Conservation (phyloP, 2,329 filamentous ascomycete genomes). For the Colletotrichum plurivorum region DNA sequence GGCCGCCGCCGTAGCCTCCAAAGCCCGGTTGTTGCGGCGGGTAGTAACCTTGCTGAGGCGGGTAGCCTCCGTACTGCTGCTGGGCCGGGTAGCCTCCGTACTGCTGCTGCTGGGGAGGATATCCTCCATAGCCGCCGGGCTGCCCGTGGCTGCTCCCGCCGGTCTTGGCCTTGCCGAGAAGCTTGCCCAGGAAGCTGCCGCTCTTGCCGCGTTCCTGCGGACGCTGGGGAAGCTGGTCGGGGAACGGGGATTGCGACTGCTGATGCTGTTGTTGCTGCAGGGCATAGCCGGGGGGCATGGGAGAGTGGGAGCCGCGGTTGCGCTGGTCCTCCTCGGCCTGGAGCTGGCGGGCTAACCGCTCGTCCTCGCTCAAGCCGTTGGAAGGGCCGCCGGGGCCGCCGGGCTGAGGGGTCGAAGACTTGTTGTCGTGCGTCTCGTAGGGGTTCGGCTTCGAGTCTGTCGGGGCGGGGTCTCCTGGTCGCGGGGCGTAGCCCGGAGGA, state of each 20-base stretch:
- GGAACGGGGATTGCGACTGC: slow-evolving; percentile 48
- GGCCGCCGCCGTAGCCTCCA: slow-evolving; percentile 46
- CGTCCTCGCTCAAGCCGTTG: slow-evolving; percentile 73
- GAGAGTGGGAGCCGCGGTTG: slow-evolving; percentile 49
- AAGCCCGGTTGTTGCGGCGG: slow-evolving; percentile 47
- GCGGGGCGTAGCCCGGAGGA: slow-evolving; percentile 76
- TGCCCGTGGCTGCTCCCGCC: slow-evolving; percentile 47
- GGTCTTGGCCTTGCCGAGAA: slow-evolving; percentile 64
- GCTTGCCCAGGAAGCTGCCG: slow-evolving; percentile 65
- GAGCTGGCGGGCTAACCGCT: slow-evolving; percentile 79
- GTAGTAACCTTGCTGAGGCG: slow-evolving; percentile 47
- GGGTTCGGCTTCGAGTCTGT: slow-evolving; percentile 75
- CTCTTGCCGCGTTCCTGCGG: slow-evolving; percentile 52
- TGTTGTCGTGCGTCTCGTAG: slow-evolving; percentile 46
- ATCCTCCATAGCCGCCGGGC: slow-evolving; percentile 48
- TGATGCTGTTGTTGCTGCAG: slow-evolving; percentile 41
- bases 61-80: slow-evolving; percentile 50
- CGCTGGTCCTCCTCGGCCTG: slow-evolving; percentile 86
- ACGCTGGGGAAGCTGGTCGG: slow-evolving; percentile 60
- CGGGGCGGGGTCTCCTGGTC: slow-evolving; percentile 56
- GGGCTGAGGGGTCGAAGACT: slow-evolving; percentile 48
- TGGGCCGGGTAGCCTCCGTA: slow-evolving; percentile 51
- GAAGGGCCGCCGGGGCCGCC: slow-evolving; percentile 47
- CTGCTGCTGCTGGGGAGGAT: slow-evolving; percentile 45
- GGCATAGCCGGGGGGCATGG: slow-evolving; percentile 47